phyloP scores from a whole-genome alignment of 768 basidiomycete genomes.

The Suillus sp. region DNA sequence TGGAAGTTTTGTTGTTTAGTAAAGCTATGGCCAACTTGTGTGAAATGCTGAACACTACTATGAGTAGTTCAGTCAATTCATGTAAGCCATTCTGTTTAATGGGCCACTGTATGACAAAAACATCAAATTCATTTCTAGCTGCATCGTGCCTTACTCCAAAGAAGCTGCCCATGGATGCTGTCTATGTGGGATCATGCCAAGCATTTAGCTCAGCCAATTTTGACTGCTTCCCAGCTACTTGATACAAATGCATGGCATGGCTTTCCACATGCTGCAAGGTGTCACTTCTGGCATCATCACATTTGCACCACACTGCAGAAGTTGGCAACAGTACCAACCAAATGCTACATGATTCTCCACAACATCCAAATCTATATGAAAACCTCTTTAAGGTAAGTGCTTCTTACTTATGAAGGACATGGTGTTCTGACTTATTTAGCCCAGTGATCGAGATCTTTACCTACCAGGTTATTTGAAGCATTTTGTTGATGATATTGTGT shows the following conservation, averaged over 20 bases:
- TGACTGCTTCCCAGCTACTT: not conserved
- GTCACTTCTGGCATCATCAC: not conserved
- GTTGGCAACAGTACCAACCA: not conserved
- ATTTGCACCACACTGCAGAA: not conserved
- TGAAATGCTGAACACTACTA: not conserved
- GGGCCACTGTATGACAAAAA: not conserved
- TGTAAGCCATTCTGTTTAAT: not conserved
- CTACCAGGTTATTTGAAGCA: not conserved
- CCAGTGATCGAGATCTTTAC: not conserved
- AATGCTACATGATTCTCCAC: not conserved
- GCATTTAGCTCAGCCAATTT: not conserved
- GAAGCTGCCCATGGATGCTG: not conserved
- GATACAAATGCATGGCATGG: not conserved
- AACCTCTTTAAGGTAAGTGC: not conserved
- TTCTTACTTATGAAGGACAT: not conserved
- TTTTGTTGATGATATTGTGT: not conserved
- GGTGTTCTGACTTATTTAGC: not conserved
- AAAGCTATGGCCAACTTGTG: not conserved
- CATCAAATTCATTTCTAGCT: not conserved
- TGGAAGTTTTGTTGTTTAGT: not conserved
- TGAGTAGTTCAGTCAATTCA: not conserved
- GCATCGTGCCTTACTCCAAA: not conserved
- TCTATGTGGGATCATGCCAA: too few relatives aligned
- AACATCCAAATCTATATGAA: not conserved
- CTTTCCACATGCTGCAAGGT: not conserved